Evolutionary conservation across 768 basidiomycete genomes (phyloP), one percentile per base, ranked within the genome.

Genomic region (Boletus subcaerulescens): DNA sequence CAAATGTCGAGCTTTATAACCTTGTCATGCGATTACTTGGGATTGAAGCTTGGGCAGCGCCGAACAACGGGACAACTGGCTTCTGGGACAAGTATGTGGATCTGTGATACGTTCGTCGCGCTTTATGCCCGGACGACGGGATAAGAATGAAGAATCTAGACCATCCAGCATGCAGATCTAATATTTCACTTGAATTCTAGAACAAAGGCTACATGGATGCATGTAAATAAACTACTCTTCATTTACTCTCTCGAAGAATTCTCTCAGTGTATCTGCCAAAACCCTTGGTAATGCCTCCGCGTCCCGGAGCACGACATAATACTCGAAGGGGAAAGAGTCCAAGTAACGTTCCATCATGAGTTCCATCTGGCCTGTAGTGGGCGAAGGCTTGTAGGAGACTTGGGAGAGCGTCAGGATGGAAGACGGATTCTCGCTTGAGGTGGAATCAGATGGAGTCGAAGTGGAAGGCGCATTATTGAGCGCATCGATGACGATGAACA

Each of bases 271-370:
- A 45, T 85, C 84, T 20, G 90, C 80, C 60, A 99, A 74, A 13
- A 97, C 91, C 52, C 94, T 90, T 4, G 97, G 96, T 36, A 99
- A 73, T 17, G 92, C 86, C 71, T 96, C 93, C 42, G 96, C 92
- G 60, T 89, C 83, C 55, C 94, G 77, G 48, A 99, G 70, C n/a
- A 99, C 86, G 45, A 98, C 88, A 61, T 93, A 98, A 66, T 95
- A 96, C 73, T 98, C 93, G 74, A 98, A 98, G 0, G 97, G 97
- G 81, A 98, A 98, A 4, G 92, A 86, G 67, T 98, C 96, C 61
- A 98, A 73, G 69, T 99, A 98, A 45, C 92, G 83, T 63, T 88
- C 80, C 74, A 96, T 81, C 65, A 90, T 83, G 55, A 99, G 73
- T 70, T 97, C 90, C 86, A 93, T 88, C 50, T 77, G 76, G 9